Evolutionary conservation across 1,139 yeast species (phyloP).

Genomic region (Saccharomyces hybrid): DNA sequence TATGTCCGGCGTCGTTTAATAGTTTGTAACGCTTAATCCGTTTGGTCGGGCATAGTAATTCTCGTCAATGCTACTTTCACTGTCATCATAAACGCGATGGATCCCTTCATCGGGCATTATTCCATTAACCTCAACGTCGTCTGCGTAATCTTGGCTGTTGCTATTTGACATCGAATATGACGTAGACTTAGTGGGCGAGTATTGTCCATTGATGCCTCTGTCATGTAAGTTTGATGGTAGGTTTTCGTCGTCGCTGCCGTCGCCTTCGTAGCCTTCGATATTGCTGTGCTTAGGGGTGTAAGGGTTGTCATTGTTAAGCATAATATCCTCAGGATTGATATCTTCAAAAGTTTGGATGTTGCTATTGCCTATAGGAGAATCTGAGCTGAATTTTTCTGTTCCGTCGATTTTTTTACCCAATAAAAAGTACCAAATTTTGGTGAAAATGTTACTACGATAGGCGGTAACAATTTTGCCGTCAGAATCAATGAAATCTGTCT

Average conservation of each 20-base stretch:
- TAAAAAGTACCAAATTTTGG: conserved; percentile 2
- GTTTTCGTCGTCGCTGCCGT: conserved; percentile 1
- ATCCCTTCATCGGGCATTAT: neutral
- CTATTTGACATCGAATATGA: neutral
- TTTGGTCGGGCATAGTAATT: neutral
- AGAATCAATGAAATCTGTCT: conserved; percentile 34
- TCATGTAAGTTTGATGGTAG: neutral
- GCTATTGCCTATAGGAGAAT: conserved; percentile 3
- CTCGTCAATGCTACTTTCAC: neutral
- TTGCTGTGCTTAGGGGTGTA: neutral
- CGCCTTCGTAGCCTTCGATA: conserved; percentile 1
- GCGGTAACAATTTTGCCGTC: conserved; percentile 36
- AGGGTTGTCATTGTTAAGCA: neutral
- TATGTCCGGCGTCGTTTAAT: neutral
- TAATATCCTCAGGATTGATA: neutral
- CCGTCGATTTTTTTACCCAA: conserved; percentile 2
- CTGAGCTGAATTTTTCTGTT: conserved; percentile 2
- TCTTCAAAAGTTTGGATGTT: neutral
- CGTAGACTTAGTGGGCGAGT: neutral
- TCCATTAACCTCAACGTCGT: neutral
- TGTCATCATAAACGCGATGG: neutral
- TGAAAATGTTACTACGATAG: conserved; percentile 12
- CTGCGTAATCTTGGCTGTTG: neutral
- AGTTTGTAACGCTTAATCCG: neutral
- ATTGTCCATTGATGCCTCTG: neutral